These are phyloP conservation scores for Starmerella apicola DNA, from an alignment of 805 yeast genomes.

Conservation along the genomic window DNA sequence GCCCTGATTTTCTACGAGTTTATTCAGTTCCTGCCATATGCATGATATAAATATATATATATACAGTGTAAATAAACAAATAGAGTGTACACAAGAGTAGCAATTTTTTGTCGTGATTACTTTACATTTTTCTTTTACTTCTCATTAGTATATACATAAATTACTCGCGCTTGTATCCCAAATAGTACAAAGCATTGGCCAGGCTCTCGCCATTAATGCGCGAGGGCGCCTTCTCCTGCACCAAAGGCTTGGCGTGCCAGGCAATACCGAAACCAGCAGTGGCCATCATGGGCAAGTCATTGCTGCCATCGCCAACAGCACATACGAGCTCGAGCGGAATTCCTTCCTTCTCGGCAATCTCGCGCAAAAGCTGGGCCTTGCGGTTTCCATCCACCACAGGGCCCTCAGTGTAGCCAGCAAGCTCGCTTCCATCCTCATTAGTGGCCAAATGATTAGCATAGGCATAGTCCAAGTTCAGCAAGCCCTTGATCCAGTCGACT, in stretches of 20 bases:
- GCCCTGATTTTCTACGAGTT: no score
- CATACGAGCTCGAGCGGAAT: conserved; percentile 37
- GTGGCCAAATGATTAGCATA: conserved; percentile 56
- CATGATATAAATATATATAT: no score
- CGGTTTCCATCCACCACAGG: conserved; percentile 73
- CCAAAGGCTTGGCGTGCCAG: conserved; percentile 94
- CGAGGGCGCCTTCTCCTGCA: conserved; percentile 72
- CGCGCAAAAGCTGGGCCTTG: conserved; percentile 60
- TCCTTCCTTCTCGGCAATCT: conserved; percentile 28
- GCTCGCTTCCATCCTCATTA: conserved; percentile 26
- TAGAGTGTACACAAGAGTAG: no score
- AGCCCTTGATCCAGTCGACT: conserved; percentile 59
- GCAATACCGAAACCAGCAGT: conserved; percentile 90
- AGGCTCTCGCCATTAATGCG: conserved; percentile 63
- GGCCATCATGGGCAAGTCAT: conserved; percentile 85
- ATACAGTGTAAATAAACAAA: no score
- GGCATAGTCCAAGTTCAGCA: conserved; percentile 70
- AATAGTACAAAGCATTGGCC: conserved; percentile 62
- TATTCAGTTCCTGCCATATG: no score
- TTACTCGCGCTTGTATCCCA: conserved; percentile 36
- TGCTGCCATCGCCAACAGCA: conserved; percentile 96
- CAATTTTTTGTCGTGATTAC: no score
- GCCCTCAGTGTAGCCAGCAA: conserved; percentile 71
- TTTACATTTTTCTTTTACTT: neutral
- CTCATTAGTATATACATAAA: neutral